Conservation (phyloP, 78 protist species). For the Planoprotostelium fungivorum region DNA sequence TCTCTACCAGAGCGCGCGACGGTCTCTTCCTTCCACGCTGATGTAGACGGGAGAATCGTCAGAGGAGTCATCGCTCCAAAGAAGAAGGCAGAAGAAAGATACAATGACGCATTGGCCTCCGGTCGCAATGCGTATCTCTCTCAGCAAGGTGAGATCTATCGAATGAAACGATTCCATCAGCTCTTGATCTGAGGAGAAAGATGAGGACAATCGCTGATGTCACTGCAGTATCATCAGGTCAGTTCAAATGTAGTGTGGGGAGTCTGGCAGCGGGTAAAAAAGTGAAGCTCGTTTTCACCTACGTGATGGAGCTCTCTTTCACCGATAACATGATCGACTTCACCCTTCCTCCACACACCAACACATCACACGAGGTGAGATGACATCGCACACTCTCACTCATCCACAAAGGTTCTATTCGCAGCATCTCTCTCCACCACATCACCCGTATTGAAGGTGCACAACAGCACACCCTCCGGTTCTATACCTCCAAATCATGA, state of each 20-base stretch:
- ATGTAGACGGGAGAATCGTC: not conserved
- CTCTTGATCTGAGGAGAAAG: not conserved
- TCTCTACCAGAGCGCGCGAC: not conserved
- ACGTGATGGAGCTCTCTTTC: not conserved
- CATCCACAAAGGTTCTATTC: not conserved
- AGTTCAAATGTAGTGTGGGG: not conserved
- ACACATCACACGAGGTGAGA: not conserved
- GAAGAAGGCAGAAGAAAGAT: not conserved
- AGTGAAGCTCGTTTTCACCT: not conserved
- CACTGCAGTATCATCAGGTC: too few species aligned
- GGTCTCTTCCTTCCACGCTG: not conserved
- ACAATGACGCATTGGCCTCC: not conserved
- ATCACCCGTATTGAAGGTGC: not conserved
- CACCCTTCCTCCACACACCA: not conserved
- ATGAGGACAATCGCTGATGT: not conserved
- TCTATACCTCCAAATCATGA: not conserved
- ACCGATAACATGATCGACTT: not conserved
- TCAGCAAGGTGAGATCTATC: not conserved
- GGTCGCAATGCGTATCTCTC: not conserved
- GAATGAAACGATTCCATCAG: not conserved
- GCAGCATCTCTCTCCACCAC: not conserved
- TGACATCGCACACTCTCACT: not conserved
- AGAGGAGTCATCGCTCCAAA: not conserved
- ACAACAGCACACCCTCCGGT: not conserved
- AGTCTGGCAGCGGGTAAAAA: not conserved